These are phyloP conservation scores for Blastobotrys illinoisensis DNA, from an alignment of 1,139 yeast species.

Conservation along the genomic window DNA sequence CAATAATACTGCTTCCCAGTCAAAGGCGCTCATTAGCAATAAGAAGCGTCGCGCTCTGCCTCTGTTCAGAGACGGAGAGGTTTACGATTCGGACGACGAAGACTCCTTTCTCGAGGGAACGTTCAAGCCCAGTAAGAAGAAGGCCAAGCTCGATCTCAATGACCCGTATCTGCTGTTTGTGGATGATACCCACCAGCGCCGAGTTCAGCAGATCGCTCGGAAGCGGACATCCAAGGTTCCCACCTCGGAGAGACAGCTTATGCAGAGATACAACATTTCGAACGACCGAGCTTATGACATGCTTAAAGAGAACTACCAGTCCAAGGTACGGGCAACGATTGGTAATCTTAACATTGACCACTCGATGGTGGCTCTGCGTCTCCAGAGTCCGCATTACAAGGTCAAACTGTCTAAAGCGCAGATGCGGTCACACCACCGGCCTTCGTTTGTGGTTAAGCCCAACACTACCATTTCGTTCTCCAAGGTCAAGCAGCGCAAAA, in stretches of 20 bases:
- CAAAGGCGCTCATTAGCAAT: neutral
- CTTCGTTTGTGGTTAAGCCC: constrained; percentile 67
- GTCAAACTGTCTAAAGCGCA: constrained; percentile 67
- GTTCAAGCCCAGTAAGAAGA: constrained; percentile 36
- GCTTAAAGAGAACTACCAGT: constrained; percentile 78
- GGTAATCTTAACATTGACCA: constrained; percentile 91
- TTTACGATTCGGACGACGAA: constrained; percentile 53
- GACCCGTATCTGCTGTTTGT: constrained; percentile 75
- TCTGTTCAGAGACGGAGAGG: constrained; percentile 15
- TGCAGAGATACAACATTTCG: constrained; percentile 67
- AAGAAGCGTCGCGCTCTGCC: neutral
- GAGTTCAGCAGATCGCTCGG: constrained; percentile 4
- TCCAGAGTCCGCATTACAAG: constrained; percentile 89
- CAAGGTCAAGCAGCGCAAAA: constrained; percentile 72
- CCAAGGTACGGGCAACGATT: constrained; percentile 87
- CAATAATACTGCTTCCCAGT: neutral
- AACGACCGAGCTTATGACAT: constrained; percentile 84
- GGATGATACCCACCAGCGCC: constrained; percentile 33
- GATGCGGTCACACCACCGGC: constrained; percentile 76
- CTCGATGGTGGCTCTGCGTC: constrained; percentile 75
- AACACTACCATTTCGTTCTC: constrained; percentile 74
- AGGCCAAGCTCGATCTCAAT: constrained; percentile 69
- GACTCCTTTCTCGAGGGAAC: constrained; percentile 77
- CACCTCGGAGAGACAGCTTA: constrained; percentile 43
- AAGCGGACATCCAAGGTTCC: constrained; percentile 36